Percentiles rank a stretch among this genome's conserved stretches.
Evolutionary conservation across 2,329 filamentous ascomycete species (phyloP).

Genomic region (Stachybotrys chlorohalonatus): DNA sequence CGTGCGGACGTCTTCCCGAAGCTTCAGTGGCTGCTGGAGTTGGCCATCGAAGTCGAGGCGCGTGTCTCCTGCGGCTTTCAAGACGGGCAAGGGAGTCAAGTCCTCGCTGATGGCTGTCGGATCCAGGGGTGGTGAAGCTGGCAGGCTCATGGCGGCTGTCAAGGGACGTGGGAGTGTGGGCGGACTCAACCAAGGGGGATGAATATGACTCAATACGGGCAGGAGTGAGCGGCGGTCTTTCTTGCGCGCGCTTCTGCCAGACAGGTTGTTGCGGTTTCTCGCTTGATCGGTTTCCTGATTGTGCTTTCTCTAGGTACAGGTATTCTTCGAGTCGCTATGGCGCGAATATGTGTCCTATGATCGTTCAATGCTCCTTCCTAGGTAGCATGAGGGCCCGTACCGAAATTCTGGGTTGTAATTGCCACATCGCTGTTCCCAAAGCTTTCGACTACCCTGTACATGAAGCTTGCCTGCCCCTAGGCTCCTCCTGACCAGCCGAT

Average conservation of each 20-base stretch:
- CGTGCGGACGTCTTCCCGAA: conserved; percentile 77
- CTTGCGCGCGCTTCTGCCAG: neutral
- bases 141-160: conserved; percentile 18
- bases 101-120: conserved; percentile 44
- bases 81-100: conserved; percentile 48
- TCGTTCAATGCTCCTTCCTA: too few relatives aligned
- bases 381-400: too few relatives aligned
- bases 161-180: neutral
- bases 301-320: too few relatives aligned
- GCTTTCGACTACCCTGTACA: neutral
- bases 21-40: conserved; percentile 57
- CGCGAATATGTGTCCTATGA: too few relatives aligned
- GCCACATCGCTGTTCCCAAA: neutral
- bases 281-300: neutral
- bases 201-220: neutral
- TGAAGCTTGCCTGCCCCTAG: too few relatives aligned
- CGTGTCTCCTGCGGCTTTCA: conserved; percentile 45
- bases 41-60: conserved; percentile 63
- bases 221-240: neutral
- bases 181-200: neutral
- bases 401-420: neutral
- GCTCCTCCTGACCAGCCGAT: too few relatives aligned
- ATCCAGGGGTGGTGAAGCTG: conserved; percentile 41
- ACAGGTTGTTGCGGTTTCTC: neutral
- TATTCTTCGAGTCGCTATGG: too few relatives aligned